Evolutionary conservation across 305 asterid genomes (phyloP), one percentile per base, ranked within the genome.

Genomic region (Coffea humblotiana): DNA sequence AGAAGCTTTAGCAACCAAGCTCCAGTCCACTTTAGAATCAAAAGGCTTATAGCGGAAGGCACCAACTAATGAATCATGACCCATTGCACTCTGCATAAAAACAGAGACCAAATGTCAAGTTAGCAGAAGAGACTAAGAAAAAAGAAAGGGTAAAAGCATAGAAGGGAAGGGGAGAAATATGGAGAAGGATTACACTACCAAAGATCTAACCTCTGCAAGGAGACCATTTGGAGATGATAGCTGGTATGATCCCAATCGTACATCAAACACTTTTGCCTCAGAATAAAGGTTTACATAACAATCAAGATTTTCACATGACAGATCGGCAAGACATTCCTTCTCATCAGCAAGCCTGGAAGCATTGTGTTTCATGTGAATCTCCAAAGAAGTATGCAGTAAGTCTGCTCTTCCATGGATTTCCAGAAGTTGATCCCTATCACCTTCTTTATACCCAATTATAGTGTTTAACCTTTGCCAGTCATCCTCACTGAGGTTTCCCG

Each of bases 291-390:
- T 91, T 77, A 94, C 85, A 85, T 64, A 91, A 83, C 98, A 91
- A 75, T 90, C 98, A 83, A 96, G 95, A 86, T 96, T 89, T 82
- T 96, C 97, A 81, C 97, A 94, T 76, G 99, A 96, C 84, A 96
- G 85, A 84, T 96, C 97, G 79, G 98, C 99, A 77, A 96, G 97
- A 85, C 91, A 94, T 83, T 85, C 90, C 84, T 86, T 82, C 75
- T 88, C 78, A 84, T 90, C 95, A 74, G 87, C 84, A 82, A 96
- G 95, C 91, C 91, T 94, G 56, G 99, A 92, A 54, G 99, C 99
- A 89, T 90, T 96, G 87, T 94, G 98, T 83, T 87, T 94, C 99
- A 96, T 94, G 84, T 88, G 95, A 90, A 96, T 91, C 90, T 92
- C 92, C 92, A 96, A 83, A 65, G 88, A 83, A 81, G 92, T 87